These are phyloP conservation scores for Corymbia citriodora DNA, from an alignment of 441 rosid genomes.

Conservation along the genomic window DNA sequence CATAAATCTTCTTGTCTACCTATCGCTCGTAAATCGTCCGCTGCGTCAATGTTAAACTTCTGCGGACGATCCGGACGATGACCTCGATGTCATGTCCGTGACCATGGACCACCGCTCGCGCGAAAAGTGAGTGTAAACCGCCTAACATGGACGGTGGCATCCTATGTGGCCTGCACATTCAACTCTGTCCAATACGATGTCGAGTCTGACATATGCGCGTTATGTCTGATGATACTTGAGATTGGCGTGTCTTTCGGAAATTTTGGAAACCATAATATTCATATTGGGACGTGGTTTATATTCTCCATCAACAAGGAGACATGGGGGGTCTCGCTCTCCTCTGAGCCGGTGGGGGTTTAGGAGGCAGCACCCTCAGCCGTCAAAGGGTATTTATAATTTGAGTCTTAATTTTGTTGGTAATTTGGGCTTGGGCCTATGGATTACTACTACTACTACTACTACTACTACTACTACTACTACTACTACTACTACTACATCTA, in stretches of 20 bases:
- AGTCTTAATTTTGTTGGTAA: fast-evolving
- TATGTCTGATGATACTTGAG: not conserved
- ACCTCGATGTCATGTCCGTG: not conserved
- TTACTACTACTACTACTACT: too few relatives aligned
- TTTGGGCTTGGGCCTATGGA: not conserved
- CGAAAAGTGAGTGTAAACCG: not conserved
- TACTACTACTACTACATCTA: too few relatives aligned
- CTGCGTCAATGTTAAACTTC: not conserved
- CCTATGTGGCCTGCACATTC: not conserved
- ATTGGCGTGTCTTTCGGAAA: fast-evolving
- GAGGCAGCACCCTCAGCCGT: fast-evolving
- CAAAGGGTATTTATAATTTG: not conserved
- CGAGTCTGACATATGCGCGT: not conserved
- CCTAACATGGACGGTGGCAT: fast-evolving
- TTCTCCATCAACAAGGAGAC: fast-evolving
- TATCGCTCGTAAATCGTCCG: too few relatives aligned
- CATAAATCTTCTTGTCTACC: not conserved
- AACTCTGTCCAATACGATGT: not conserved
- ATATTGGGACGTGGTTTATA: fast-evolving
- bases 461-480: too few relatives aligned
- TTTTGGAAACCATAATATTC: fast-evolving
- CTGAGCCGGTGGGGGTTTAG: not conserved
- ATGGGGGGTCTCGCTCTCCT: fast-evolving
- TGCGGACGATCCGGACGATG: not conserved
- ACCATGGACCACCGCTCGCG: not conserved